Conservation (phyloP, 345 rosid genomes). For the Gossypium stocksii region DNA sequence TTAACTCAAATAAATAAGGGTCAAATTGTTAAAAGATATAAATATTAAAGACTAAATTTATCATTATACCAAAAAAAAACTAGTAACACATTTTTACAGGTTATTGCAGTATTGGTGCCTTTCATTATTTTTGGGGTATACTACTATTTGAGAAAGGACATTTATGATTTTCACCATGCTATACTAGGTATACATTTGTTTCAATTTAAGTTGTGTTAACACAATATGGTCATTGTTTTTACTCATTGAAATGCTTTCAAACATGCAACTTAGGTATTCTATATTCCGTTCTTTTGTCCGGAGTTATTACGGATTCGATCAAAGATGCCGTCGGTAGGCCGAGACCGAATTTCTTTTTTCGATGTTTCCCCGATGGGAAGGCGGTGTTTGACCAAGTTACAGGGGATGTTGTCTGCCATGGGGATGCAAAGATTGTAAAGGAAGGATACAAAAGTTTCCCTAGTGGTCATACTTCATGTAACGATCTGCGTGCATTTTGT, state of each 20-base stretch:
- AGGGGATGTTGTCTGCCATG: conserved; percentile 47
- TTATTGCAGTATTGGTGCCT: conserved; percentile 41
- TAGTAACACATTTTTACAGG: conserved; percentile 19
- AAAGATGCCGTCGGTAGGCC: conserved; percentile 64
- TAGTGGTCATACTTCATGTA: conserved; percentile 64
- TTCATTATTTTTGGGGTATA: conserved; percentile 30
- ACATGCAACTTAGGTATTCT: conserved; percentile 39
- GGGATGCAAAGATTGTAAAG: conserved; percentile 36
- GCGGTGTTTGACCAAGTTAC: conserved; percentile 36
- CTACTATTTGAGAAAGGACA: conserved; percentile 41
- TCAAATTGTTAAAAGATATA: no score
- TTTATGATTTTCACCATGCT: conserved; percentile 63
- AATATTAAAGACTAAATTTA: no score
- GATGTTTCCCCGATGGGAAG: conserved; percentile 59
- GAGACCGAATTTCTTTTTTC: conserved; percentile 59
- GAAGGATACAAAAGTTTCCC: conserved; percentile 80
- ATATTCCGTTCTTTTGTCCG: conserved; percentile 46
- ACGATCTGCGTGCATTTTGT: conserved; percentile 1
- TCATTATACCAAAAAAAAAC: no score
- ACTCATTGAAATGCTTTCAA: background rate
- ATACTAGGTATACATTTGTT: conserved; percentile 35
- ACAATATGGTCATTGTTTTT: background rate
- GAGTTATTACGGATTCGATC: conserved; percentile 59
- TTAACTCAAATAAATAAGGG: no score
- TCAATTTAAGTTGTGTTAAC: background rate